Evolutionary conservation across 768 basidiomycete genomes (phyloP).

Genomic region (Symmetrospora coprosmae): DNA sequence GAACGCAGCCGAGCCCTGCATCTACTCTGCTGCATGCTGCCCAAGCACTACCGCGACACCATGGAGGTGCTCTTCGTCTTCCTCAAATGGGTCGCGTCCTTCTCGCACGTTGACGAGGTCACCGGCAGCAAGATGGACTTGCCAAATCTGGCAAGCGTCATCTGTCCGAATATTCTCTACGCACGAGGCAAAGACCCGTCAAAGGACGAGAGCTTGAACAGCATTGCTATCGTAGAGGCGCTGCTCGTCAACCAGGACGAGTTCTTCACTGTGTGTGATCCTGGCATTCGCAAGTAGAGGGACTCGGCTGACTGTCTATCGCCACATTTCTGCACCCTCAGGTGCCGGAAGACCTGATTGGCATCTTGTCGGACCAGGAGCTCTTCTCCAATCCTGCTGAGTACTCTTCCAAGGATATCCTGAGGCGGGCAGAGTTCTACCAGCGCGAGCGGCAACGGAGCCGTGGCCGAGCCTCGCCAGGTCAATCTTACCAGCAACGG

Average conservation of each 20-base stretch:
- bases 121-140: slow-evolving; percentile 99
- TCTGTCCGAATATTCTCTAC: slow-evolving; percentile 94
- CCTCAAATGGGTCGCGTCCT: slow-evolving; percentile 98
- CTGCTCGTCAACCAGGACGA: slow-evolving; percentile 87
- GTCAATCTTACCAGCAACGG: not conserved
- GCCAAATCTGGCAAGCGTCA: slow-evolving; percentile 85
- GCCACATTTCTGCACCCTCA: too few species aligned
- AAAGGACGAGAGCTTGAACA: slow-evolving; percentile 81
- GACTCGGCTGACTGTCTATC: too few species aligned
- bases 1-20: slow-evolving; percentile 75
- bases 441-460: slow-evolving; percentile 1
- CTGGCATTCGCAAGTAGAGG: not conserved
- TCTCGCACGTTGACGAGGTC: slow-evolving; percentile 92
- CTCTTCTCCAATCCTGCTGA: slow-evolving; percentile 79
- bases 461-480: not conserved
- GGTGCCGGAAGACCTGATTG: slow-evolving; percentile 69
- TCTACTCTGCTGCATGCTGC: slow-evolving; percentile 68
- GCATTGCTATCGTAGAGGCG: slow-evolving; percentile 69
- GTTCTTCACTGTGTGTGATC: slow-evolving; percentile 64
- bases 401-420: slow-evolving; percentile 80
- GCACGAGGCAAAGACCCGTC: slow-evolving; percentile 59
- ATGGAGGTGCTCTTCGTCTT: slow-evolving; percentile 97
- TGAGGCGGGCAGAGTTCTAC: slow-evolving; percentile 89
- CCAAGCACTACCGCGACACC: slow-evolving; percentile 87
- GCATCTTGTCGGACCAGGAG: slow-evolving; percentile 78